phyloP scores from a whole-genome alignment of 345 rosid species.

The Corchorus olitorius region DNA sequence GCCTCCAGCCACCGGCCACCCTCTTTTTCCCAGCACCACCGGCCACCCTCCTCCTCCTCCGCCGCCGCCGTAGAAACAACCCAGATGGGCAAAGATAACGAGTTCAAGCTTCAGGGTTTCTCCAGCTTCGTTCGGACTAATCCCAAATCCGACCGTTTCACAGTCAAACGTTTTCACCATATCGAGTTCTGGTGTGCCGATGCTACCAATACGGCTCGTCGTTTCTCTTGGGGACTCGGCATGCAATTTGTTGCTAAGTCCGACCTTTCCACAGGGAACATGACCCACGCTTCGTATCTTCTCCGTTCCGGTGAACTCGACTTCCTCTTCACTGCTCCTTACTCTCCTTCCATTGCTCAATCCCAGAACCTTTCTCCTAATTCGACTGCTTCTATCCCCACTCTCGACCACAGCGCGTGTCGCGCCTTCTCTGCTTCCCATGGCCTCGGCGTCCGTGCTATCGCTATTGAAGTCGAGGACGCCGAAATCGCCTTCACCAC shows the following conservation, averaged over 20 bases:
- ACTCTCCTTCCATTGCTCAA: constrained; percentile 61
- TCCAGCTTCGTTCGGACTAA: constrained; percentile 61
- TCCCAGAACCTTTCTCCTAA: constrained; percentile 18
- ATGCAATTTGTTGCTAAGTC: constrained; percentile 80
- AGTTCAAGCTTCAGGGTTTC: constrained; percentile 67
- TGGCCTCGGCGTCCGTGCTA: constrained; percentile 73
- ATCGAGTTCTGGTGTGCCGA: constrained; percentile 89
- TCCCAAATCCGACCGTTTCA: constrained; percentile 71
- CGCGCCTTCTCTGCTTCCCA: constrained; percentile 61
- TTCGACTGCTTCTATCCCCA: constrained; percentile 56
- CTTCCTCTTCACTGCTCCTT: constrained; percentile 84
- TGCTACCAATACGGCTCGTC: constrained; percentile 73
- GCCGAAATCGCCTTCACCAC: constrained; percentile 57
- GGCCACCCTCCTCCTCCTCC: too few relatives aligned
- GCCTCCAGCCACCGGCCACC: too few relatives aligned
- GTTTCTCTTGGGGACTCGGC: constrained; percentile 90
- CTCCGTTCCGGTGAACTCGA: constrained; percentile 75
- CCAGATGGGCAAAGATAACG: neutral
- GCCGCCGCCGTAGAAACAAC: too few relatives aligned
- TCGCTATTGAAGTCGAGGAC: constrained; percentile 73
- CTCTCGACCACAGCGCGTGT: constrained; percentile 41
- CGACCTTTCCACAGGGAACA: constrained; percentile 90
- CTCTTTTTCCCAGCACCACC: too few relatives aligned
- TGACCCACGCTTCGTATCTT: constrained; percentile 77
- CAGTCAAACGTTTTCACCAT: constrained; percentile 73